Conservation (phyloP, 495 filamentous ascomycete genomes). For the Wilcoxina mikolae region DNA sequence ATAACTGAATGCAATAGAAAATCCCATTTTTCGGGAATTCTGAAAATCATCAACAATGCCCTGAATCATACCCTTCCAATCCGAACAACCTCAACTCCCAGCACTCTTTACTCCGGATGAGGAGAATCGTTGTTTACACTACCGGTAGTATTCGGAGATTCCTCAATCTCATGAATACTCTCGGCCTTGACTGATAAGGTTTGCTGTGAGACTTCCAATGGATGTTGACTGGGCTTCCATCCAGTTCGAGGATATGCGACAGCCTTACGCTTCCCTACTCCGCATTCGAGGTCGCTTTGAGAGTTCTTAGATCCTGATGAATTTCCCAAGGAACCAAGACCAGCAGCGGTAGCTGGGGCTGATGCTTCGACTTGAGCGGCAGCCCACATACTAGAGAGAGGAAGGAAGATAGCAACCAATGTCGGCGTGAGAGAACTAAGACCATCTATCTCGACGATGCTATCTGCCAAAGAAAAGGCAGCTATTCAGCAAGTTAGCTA, state of each 20-base stretch:
- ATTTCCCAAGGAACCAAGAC: neutral
- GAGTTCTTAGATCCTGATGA: neutral
- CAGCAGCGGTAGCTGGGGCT: neutral
- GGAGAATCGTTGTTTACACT: neutral
- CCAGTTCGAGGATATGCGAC: neutral
- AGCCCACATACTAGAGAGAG: conserved; percentile 70
- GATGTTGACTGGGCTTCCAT: too few relatives aligned
- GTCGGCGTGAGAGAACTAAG: conserved; percentile 48
- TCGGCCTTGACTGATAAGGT: neutral
- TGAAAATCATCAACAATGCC: too few relatives aligned
- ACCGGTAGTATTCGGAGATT: neutral
- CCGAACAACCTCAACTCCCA: neutral
- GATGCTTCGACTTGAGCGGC: neutral
- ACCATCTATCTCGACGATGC: conserved; percentile 38
- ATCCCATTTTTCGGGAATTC: too few relatives aligned
- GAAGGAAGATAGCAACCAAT: conserved; percentile 56
- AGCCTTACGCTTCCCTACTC: neutral
- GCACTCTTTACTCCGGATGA: neutral
- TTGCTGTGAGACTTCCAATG: neutral
- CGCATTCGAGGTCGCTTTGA: neutral
- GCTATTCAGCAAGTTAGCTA: conserved; percentile 32
- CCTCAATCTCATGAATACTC: neutral
- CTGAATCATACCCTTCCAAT: too few relatives aligned
- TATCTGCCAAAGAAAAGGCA: conserved; percentile 55
- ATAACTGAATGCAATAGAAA: too few relatives aligned